phyloP scores from a whole-genome alignment of 202 grass and related monocot genomes.

The Panicum virgatum region DNA sequence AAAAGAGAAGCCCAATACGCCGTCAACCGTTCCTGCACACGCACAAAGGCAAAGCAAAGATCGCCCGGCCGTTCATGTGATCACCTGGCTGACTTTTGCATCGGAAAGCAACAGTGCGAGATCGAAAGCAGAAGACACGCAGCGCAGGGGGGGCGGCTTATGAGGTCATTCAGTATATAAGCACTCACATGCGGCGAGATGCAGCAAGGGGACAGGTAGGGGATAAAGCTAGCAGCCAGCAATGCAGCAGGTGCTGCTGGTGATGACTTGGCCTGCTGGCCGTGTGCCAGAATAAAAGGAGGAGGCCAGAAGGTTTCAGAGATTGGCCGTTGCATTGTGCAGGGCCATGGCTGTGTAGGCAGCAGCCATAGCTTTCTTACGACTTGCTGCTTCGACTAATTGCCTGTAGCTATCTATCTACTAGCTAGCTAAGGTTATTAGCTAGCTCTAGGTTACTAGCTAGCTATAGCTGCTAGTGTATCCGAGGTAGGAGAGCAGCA shows the following conservation, averaged over 20 bases:
- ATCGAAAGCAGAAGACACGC: background rate
- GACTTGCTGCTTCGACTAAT: background rate
- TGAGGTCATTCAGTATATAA: conserved; percentile 59
- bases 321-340: background rate
- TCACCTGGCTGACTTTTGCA: conserved; percentile 63
- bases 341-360: conserved; percentile 34
- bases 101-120: conserved; percentile 36
- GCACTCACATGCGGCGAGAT: conserved; percentile 51
- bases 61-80: conserved; percentile 49
- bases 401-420: background rate
- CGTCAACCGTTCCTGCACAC: conserved; percentile 36
- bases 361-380: conserved; percentile 26
- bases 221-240: conserved; percentile 27
- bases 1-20: too few relatives aligned
- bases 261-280: background rate
- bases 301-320: background rate
- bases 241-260: background rate
- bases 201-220: conserved; percentile 35
- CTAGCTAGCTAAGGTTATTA: too few relatives aligned
- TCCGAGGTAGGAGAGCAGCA: background rate
- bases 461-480: conserved; percentile 33
- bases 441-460: background rate
- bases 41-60: conserved; percentile 21
- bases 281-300: conserved; percentile 47
- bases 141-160: background rate